Evolutionary conservation across 2,329 filamentous ascomycete species (phyloP).

Genomic region (Didymella lethalis): DNA sequence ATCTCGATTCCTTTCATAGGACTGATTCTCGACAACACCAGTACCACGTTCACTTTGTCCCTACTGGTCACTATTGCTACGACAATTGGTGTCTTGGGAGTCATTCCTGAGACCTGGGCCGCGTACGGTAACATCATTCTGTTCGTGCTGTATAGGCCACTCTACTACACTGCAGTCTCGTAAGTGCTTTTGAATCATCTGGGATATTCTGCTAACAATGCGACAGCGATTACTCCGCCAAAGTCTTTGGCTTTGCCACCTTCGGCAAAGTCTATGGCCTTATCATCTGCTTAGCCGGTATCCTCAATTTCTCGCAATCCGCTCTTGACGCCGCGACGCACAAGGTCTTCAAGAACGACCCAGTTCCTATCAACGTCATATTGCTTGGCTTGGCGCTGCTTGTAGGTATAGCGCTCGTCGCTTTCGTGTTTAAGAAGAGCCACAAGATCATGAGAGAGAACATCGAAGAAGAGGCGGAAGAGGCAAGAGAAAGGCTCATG

Average conservation of each 20-base stretch:
- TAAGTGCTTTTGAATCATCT: slow-evolving; percentile 43
- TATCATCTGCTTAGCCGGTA: slow-evolving; percentile 83
- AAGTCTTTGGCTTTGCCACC: slow-evolving; percentile 89
- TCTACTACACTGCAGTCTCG: slow-evolving; percentile 91
- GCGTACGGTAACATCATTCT: slow-evolving; percentile 79
- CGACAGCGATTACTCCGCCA: slow-evolving; percentile 78
- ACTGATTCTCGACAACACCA: slow-evolving; percentile 76
- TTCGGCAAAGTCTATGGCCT: slow-evolving; percentile 95
- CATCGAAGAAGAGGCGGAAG: slow-evolving; percentile 49
- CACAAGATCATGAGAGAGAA: slow-evolving; percentile 51
- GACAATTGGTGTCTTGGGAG: slow-evolving; percentile 76
- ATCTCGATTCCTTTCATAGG: slow-evolving; percentile 89
- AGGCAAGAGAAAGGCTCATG: slow-evolving; percentile 48
- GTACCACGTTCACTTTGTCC: slow-evolving; percentile 73
- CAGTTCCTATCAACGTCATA: slow-evolving; percentile 77
- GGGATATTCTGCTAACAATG: slow-evolving; percentile 7
- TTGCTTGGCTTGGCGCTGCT: slow-evolving; percentile 68
- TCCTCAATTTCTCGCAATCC: slow-evolving; percentile 85
- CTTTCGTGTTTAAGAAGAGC: slow-evolving; percentile 67
- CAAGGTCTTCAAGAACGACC: slow-evolving; percentile 73
- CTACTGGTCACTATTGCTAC: slow-evolving; percentile 76
- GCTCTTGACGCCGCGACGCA: slow-evolving; percentile 82
- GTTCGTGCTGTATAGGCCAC: slow-evolving; percentile 84
- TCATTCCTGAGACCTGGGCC: slow-evolving; percentile 73
- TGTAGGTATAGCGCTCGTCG: slow-evolving; percentile 71